These are phyloP conservation scores for Penicillium nucicola DNA, from an alignment of 495 filamentous ascomycete genomes.

Conservation along the genomic window DNA sequence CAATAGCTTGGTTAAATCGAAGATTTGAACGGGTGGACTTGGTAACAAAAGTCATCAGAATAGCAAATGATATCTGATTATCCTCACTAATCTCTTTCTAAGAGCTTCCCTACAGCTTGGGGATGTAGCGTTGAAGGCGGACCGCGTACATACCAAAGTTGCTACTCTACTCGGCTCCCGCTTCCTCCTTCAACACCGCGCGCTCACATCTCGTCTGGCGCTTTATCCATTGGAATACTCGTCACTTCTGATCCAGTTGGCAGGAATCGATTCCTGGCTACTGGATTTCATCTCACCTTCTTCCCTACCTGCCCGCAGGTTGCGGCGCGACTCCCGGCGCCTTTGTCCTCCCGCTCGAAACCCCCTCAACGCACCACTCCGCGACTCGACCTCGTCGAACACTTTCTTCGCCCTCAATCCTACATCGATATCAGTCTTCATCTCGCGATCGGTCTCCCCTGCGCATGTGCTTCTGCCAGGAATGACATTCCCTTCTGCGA, in stretches of 20 bases:
- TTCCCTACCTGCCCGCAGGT: constrained; percentile 24
- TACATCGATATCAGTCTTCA: constrained; percentile 15
- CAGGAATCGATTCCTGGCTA: constrained; percentile 20
- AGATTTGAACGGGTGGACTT: neutral
- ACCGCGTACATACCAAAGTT: constrained; percentile 22
- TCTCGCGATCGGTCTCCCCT: constrained; percentile 23
- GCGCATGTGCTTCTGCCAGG: constrained; percentile 37
- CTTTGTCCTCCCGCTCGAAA: constrained; percentile 35
- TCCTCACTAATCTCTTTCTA: neutral
- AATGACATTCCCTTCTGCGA: constrained; percentile 46
- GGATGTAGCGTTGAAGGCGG: constrained; percentile 8
- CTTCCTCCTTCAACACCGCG: constrained; percentile 20
- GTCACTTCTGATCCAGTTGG: constrained; percentile 15
- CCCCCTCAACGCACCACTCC: constrained; percentile 38
- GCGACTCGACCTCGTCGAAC: constrained; percentile 30
- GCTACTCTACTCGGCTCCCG: constrained; percentile 15
- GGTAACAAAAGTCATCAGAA: neutral
- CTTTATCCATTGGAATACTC: constrained; percentile 18
- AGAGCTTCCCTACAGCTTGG: neutral
- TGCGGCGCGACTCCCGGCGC: constrained; percentile 37
- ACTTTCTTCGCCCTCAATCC: constrained; percentile 12
- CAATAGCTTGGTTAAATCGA: constrained; percentile 6
- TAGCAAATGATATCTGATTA: neutral
- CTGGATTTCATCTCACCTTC: constrained; percentile 16
- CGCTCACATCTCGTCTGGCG: constrained; percentile 16